Percentiles rank a stretch among this genome's conserved stretches.
Conservation (phyloP, 1,284 basidiomycete genomes). For the Mycocalia duriaeana region DNA sequence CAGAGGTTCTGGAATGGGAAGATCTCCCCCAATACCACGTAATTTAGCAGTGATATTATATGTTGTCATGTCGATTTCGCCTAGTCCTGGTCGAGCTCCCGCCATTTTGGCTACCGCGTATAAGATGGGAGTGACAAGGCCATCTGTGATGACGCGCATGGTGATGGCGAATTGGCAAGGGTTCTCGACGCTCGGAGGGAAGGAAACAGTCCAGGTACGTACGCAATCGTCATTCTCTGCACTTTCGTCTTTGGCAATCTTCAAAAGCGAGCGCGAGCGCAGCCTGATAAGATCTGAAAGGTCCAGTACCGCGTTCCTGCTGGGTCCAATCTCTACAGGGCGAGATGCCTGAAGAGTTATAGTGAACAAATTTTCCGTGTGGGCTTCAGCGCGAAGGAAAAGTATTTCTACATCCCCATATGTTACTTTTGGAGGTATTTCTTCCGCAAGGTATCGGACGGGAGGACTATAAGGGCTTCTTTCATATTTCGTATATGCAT, state of each 20-base stretch:
- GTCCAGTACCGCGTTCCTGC: constrained; percentile 53
- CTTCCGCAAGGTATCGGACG: constrained; percentile 47
- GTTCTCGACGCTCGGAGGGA: constrained; percentile 16
- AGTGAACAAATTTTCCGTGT: constrained; percentile 45
- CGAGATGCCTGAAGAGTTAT: constrained; percentile 44
- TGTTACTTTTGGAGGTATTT: constrained; percentile 18
- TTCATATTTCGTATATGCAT: constrained; percentile 25
- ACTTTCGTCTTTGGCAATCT: constrained; percentile 34
- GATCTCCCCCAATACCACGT: constrained; percentile 2
- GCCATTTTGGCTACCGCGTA: not conserved
- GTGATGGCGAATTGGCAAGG: constrained; percentile 36
- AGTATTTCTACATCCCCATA: constrained; percentile 10
- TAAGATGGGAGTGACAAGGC: constrained; percentile 4
- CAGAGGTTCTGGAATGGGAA: not conserved
- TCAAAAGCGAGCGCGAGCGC: constrained; percentile 45
- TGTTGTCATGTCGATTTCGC: constrained; percentile 2
- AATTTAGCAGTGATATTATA: constrained; percentile 17
- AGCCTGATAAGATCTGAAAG: constrained; percentile 45
- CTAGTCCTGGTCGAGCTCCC: not conserved
- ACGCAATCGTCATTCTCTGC: constrained; percentile 59
- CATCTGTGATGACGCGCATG: constrained; percentile 35
- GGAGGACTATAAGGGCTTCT: constrained; percentile 46
- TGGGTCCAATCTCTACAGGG: constrained; percentile 37
- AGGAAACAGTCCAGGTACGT: constrained; percentile 63
- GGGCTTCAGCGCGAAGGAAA: constrained; percentile 30